Conservation (phyloP, 108 stramenopile species). For the Cyclotella baltica region DNA sequence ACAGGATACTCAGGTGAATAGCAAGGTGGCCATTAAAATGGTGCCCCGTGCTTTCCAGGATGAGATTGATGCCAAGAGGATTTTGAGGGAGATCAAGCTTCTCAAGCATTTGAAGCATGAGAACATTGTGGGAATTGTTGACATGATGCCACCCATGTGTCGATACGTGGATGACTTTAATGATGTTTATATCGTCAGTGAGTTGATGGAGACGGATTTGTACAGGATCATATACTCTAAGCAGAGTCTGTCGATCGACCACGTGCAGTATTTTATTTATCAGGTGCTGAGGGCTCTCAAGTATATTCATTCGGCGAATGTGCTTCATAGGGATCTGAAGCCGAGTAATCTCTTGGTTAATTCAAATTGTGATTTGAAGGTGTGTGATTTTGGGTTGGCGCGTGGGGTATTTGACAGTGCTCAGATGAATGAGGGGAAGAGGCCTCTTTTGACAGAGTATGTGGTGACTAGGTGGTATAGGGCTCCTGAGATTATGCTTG, state of each 20-base stretch:
- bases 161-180: conserved; percentile 90
- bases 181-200: conserved; percentile 98
- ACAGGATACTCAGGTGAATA: conserved; percentile 64
- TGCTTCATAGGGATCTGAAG: conserved; percentile 98
- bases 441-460: conserved; percentile 92
- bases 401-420: conserved; percentile 80
- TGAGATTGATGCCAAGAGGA: conserved; percentile 99
- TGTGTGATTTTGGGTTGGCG: conserved; percentile 99
- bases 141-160: conserved; percentile 89
- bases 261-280: conserved; percentile 98
- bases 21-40: conserved; percentile 98
- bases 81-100: conserved; percentile 98
- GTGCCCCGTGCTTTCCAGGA: conserved; percentile 96
- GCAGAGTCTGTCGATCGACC: conserved; percentile 95
- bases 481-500: conserved; percentile 99
- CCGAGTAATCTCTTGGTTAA: conserved; percentile 98
- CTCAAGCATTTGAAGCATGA: conserved; percentile 92
- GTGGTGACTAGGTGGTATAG: conserved; percentile 99
- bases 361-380: conserved; percentile 98
- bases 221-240: conserved; percentile 99
- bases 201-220: conserved; percentile 99
- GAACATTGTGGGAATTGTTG: conserved; percentile 89
- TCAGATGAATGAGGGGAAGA: conserved; percentile 58
- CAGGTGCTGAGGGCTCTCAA: conserved; percentile 97
- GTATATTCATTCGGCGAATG: conserved; percentile 99